Evolutionary conservation across 192 early-diverging fungal genomes (phyloP), one percentile per base, ranked within the genome.

Genomic region (Rhizophagus prolifer): DNA sequence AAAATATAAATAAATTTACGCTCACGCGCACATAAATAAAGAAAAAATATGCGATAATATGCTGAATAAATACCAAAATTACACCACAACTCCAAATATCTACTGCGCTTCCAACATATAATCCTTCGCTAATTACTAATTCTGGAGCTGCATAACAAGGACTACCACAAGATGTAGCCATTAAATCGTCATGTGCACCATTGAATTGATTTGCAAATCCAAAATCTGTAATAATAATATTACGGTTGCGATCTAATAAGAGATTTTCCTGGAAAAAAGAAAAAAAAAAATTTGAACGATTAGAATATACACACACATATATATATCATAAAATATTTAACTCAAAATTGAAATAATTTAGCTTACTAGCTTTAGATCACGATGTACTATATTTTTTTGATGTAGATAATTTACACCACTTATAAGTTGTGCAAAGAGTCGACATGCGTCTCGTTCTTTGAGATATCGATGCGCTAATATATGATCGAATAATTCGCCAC

Each of bases 1-100:
- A 54, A 19, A 54, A 1, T 54, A 21, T 50, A 2, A 54, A 54
- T 54, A 6, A 50, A 54, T 7, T 21, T 54, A 50, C 12, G 10
- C 12, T 12, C 41, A 54, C 21, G 50, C 6, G 50, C 7, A 19
- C 8, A 58, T 36, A 16, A 26, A 28, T 63, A 70, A 44, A 21
- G 9, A 41, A 36, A 72, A 31, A 25, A 21, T 38, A n/a, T 12
- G 58, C 36, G 59, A 79, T 70, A 85, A 34, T 58, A 63, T 54
- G 67, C 63, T 30, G 14, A 19, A 65, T 47, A 44, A 30, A 71
- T 85, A 85, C 83, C 76, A 99, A 79, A 66, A 99, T 99, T 21
- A 99, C 98, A 64, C 98, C 98, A 82, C 96, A 98, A 64, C 92
- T 94, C 98, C 98, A 99, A 73, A 98, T 96, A 83, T 99, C 98